Evolutionary conservation across 495 filamentous ascomycete species (phyloP), one percentile per base, ranked within the genome.

Genomic region (Aspergillus egyptiacus): DNA sequence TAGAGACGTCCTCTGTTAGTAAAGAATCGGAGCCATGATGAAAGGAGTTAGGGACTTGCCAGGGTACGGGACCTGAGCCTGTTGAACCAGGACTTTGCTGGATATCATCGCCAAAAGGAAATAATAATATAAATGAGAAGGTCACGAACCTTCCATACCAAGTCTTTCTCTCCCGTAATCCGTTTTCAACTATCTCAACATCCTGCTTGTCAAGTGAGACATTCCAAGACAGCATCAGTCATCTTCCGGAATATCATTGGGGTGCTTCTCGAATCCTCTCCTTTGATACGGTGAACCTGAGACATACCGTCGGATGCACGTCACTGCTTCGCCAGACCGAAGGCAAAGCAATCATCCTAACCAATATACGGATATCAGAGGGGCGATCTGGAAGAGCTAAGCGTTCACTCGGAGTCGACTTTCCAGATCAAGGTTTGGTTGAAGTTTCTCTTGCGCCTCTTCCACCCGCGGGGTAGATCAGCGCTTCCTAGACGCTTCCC

Each of bases 31-130:
- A 43, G 44, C 20, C 48, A 46, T 47, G 36, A 40, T 45, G 34
- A 39, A 44, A 41, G 18, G 18, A 34, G 33, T 35, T 40, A 36
- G 36, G 15, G 6, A 32, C 3, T 27, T 40, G 17, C 28, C 53
- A 32, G 46, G 46, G 41, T 40, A 32, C 27, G 53, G 41, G 17
- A 15, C 5, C 33, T 50, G 42, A 39, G n/a, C 15, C 18, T 41
- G 50, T 50, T 55, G 40, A 50, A 49, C 47, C 34, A 46, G 22
- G 30, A 5, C 28, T 7, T 30, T 28, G 19, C 20, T 46, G 46
- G 22, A 22, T n/a, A 27, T 17, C 17, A 24, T 40, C 36, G 38
- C 20, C 27, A 41, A 11, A 41, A 18, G 19, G 11, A 28, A 27
- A 47, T 23, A 28, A 10, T 22, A 34, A 23, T n/a, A 22, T 22